Evolutionary conservation across 1,139 yeast species (phyloP).

Genomic region (Saccharomyces hybrid): DNA sequence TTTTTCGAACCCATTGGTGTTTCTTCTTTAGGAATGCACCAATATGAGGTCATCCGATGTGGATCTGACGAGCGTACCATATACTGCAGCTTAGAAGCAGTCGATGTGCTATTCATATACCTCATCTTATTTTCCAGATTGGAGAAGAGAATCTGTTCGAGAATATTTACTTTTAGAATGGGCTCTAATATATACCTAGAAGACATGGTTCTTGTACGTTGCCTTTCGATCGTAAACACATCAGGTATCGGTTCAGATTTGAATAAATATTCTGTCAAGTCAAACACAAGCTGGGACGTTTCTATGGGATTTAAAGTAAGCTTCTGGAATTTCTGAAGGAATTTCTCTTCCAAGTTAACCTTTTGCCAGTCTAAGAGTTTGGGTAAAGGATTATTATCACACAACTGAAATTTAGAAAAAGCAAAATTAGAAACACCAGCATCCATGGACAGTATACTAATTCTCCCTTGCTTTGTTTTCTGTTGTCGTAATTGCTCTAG

Average conservation of each 20-base stretch:
- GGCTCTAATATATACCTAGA: conserved; percentile 42
- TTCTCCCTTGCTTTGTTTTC: conserved; percentile 11
- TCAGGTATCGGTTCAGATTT: conserved; percentile 28
- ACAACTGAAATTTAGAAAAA: conserved; percentile 22
- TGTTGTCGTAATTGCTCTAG: conserved; percentile 9
- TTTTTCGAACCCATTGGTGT: conserved; percentile 4
- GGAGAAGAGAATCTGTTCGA: conserved; percentile 45
- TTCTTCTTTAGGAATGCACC: conserved; percentile 25
- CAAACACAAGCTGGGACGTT: conserved; percentile 18
- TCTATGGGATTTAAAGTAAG: conserved; percentile 14
- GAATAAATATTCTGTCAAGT: conserved; percentile 14
- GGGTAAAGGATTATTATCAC: conserved; percentile 25
- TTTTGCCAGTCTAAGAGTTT: conserved; percentile 39
- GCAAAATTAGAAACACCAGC: conserved; percentile 42
- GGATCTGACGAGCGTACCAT: conserved; percentile 33
- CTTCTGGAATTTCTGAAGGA: conserved; percentile 14
- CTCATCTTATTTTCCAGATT: conserved; percentile 28
- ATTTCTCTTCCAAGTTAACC: conserved; percentile 34
- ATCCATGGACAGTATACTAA: conserved; percentile 36
- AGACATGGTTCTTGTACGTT: conserved; percentile 45
- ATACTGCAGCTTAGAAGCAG: conserved; percentile 16
- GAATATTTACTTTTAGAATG: conserved; percentile 43
- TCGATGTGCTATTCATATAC: conserved; percentile 20
- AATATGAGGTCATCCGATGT: conserved; percentile 36
- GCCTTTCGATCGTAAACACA: conserved; percentile 46